Percentiles rank a stretch among this genome's conserved stretches.
phyloP scores from a whole-genome alignment of 2,329 filamentous ascomycete genomes.

The Aspergillus spinulosporus region DNA sequence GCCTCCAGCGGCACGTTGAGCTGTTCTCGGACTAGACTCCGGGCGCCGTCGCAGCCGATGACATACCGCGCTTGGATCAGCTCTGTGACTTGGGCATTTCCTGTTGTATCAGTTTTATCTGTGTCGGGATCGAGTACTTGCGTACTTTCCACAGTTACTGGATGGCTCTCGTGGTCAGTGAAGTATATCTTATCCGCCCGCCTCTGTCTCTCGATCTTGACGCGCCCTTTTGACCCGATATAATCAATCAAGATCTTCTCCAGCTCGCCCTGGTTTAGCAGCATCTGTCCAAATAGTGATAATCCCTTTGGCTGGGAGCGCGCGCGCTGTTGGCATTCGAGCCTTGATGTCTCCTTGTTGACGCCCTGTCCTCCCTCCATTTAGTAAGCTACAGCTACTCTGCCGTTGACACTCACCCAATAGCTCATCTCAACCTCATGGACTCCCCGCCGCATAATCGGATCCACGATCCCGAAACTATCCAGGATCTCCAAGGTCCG shows the following conservation, averaged over 20 bases:
- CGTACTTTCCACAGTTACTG: slow-evolving; percentile 2
- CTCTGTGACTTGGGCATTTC: slow-evolving; percentile 17
- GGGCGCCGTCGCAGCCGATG: slow-evolving; percentile 68
- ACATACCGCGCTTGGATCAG: slow-evolving; percentile 61
- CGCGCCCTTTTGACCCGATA: neutral
- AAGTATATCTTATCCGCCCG: slow-evolving; percentile 10
- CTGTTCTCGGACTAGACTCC: slow-evolving; percentile 63
- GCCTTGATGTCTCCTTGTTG: slow-evolving; percentile 6
- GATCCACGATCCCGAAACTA: slow-evolving; percentile 61
- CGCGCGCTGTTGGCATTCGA: slow-evolving; percentile 14
- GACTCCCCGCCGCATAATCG: slow-evolving; percentile 6
- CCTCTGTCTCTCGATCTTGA: slow-evolving; percentile 14
- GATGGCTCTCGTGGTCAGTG: neutral
- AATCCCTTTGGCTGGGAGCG: neutral
- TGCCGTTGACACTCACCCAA: slow-evolving; percentile 16
- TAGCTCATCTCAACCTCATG: slow-evolving; percentile 16
- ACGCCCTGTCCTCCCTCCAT: neutral
- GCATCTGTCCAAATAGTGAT: slow-evolving; percentile 15
- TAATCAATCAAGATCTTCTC: slow-evolving; percentile 19
- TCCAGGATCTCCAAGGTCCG: slow-evolving; percentile 72
- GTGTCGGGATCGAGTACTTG: neutral
- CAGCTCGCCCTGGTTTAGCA: slow-evolving; percentile 19
- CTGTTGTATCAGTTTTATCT: neutral
- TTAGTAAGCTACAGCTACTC: neutral
- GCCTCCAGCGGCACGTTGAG: slow-evolving; percentile 59